Conservation (phyloP, 2,329 filamentous ascomycete genomes). For the Incumbomyces lentus region DNA sequence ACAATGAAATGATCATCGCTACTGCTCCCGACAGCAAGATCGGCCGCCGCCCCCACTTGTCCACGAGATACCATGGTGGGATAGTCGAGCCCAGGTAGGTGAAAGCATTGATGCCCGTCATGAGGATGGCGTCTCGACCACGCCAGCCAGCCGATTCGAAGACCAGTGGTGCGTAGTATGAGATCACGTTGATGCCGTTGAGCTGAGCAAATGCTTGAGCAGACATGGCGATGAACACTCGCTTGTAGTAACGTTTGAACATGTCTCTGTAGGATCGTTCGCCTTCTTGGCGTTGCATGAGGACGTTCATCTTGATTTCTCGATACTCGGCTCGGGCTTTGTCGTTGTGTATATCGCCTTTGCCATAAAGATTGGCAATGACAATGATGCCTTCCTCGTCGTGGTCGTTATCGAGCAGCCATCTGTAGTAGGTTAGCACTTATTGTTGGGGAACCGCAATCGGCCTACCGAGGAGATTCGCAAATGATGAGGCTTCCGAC, state of each 20-base stretch:
- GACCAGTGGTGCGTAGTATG: slow-evolving; percentile 92
- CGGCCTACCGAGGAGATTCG: slow-evolving; percentile 74
- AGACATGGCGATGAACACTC: slow-evolving; percentile 97
- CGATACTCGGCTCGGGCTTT: slow-evolving; percentile 93
- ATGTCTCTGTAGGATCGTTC: slow-evolving; percentile 86
- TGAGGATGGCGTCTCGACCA: slow-evolving; percentile 80
- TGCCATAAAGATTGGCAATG: slow-evolving; percentile 93
- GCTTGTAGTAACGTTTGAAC: slow-evolving; percentile 84
- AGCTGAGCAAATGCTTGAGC: slow-evolving; percentile 91
- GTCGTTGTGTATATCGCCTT: slow-evolving; percentile 84
- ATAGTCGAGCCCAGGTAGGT: slow-evolving; percentile 88
- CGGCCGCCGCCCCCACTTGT: slow-evolving; percentile 76
- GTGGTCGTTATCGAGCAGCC: slow-evolving; percentile 94
- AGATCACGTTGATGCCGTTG: slow-evolving; percentile 99
- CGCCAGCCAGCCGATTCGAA: slow-evolving; percentile 96
- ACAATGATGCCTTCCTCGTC: slow-evolving; percentile 98
- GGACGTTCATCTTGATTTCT: slow-evolving; percentile 97
- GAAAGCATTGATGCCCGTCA: slow-evolving; percentile 92
- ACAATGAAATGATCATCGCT: slow-evolving; percentile 79
- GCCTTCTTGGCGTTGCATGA: slow-evolving; percentile 86
- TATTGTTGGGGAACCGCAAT: not conserved
- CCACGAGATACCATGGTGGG: slow-evolving; percentile 93
- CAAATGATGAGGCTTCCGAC: slow-evolving; percentile 85
- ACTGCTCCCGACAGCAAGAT: slow-evolving; percentile 85
- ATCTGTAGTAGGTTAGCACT: slow-evolving; percentile 43